Conservation (phyloP, 306 rosid genomes). For the Cicer arietinum region DNA sequence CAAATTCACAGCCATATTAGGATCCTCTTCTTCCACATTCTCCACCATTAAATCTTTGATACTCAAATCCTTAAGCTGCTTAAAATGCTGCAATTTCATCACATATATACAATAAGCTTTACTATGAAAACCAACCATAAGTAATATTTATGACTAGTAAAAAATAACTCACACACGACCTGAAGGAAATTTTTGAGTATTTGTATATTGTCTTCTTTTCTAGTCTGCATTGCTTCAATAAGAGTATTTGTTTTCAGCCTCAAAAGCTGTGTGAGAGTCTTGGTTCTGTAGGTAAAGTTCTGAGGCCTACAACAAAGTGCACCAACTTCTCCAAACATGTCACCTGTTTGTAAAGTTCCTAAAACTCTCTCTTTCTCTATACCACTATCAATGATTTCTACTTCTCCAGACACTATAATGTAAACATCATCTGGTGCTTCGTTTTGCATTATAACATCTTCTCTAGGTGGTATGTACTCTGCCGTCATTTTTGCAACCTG, state of each 20-base stretch:
- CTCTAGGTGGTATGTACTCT: slow-evolving; percentile 91
- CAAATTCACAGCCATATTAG: slow-evolving; percentile 57
- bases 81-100: slow-evolving; percentile 66
- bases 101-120: not conserved
- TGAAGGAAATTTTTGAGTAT: slow-evolving; percentile 75
- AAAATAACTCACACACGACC: slow-evolving; percentile 43
- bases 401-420: slow-evolving; percentile 88
- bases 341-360: slow-evolving; percentile 66
- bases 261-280: slow-evolving; percentile 83
- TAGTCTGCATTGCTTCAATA: slow-evolving; percentile 65
- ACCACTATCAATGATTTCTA: slow-evolving; percentile 65
- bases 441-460: slow-evolving; percentile 80
- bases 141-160: slow-evolving; percentile 20
- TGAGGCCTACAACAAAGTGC: slow-evolving; percentile 79
- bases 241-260: slow-evolving; percentile 71
- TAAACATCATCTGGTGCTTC: slow-evolving; percentile 85
- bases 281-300: slow-evolving; percentile 73
- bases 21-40: slow-evolving; percentile 62
- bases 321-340: slow-evolving; percentile 86
- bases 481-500: slow-evolving; percentile 90
- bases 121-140: not conserved
- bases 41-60: slow-evolving; percentile 54
- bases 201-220: slow-evolving; percentile 57
- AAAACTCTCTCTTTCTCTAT: slow-evolving; percentile 60
- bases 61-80: slow-evolving; percentile 60